Conservation (phyloP, 208 protist species). For the Tritrichomonas musculus region DNA sequence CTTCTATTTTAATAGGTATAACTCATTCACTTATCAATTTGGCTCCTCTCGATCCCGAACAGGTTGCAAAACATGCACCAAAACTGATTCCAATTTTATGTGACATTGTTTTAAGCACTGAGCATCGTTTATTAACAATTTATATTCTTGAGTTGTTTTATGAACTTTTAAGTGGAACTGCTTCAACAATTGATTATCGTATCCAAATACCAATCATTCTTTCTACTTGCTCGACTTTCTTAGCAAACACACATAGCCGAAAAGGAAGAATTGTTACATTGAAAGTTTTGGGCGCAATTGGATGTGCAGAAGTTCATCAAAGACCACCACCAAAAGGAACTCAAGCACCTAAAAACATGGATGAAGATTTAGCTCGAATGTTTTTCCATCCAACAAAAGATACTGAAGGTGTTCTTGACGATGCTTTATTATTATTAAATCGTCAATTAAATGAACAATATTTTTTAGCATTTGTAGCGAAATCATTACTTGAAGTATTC, state of each 20-base stretch:
- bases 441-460: not conserved
- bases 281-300: not conserved
- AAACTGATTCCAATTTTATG: not conserved
- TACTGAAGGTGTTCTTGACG: not conserved
- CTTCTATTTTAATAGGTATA: not conserved
- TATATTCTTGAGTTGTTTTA: not conserved
- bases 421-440: not conserved
- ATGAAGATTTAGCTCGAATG: not conserved
- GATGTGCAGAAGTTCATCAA: not conserved
- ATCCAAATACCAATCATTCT: not conserved
- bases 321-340: not conserved
- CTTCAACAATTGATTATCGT: not conserved
- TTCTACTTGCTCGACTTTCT: not conserved
- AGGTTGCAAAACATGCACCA: not conserved
- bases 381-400: not conserved
- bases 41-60: not conserved
- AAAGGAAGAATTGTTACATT: not conserved
- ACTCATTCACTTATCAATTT: not conserved
- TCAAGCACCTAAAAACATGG: not conserved
- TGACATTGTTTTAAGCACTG: not conserved
- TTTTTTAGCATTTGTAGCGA: not conserved
- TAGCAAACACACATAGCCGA: not conserved
- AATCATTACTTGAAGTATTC: not conserved
- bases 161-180: not conserved
- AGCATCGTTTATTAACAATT: not conserved